Evolutionary conservation across 176 grass and related monocot genomes (phyloP), one percentile per base, ranked within the genome.

Genomic region (Carex kokanica): DNA sequence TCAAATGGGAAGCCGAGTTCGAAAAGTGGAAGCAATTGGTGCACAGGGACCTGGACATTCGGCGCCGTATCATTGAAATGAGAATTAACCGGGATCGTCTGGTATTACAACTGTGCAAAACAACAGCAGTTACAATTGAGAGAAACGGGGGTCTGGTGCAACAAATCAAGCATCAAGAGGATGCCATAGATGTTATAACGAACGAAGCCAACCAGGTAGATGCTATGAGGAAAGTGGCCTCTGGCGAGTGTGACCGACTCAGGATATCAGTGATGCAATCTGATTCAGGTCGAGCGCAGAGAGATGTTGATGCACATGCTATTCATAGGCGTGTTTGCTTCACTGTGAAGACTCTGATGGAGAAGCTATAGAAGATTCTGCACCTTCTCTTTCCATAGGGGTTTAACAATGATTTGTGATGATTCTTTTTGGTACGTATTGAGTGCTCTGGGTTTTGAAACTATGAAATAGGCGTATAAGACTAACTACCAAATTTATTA

Each of bases 311-410:
- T 2, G 43, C 43, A 2, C 11, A 74, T 74, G 41, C 18, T 74
- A 51, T 25, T 1, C 25, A 74, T 13, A 51, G 43, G 43, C 4
- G 24, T 25, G 20, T 74, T 24, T 74, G 70, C 6, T 9, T 20
- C 20, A 74, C 43, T 74, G 24, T 74, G 70, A 74, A 74, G 41
- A 74, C n/a, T 51, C 41, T 74, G 27, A 6, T 74, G n/a, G 70
- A 74, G 20, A 74, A 51, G 20, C 18, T 51, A 43, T 20, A 74
- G 18, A 20, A 49, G 40, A 16, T n/a, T 36, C 67, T n/a, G 45
- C 66, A 70, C 14, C 3, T n/a, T 64, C 38, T 43, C 67, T 45
- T 72, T 72, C 31, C 23, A 72, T 40, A 12, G 38, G 32, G 9
- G 1, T 21, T 72, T 23, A 45, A 49, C 18, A 4, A 49, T 49